phyloP scores from a whole-genome alignment of 768 basidiomycete genomes.

The Pholiota microspora region DNA sequence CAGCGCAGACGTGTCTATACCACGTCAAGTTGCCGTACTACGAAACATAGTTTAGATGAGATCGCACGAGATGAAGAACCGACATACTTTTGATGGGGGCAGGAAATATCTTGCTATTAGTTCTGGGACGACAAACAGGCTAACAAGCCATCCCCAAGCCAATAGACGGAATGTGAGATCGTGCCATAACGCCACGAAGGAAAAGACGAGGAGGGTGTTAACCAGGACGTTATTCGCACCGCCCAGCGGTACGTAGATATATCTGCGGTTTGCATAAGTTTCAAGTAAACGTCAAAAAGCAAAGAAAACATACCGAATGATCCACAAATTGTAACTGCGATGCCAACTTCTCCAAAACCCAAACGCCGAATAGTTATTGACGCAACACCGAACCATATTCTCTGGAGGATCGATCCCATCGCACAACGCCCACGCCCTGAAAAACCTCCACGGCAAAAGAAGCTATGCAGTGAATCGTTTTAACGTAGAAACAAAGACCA shows the following conservation, averaged over 20 bases:
- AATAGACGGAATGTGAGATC: constrained; percentile 85
- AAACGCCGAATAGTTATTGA: constrained; percentile 89
- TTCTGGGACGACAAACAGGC: constrained; percentile 88
- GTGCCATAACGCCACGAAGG: constrained; percentile 98
- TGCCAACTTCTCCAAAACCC: constrained; percentile 99
- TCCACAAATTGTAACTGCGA: constrained; percentile 94
- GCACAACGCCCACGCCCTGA: constrained; percentile 87
- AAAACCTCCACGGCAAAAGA: constrained; percentile 94
- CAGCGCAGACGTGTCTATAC: constrained; percentile 85
- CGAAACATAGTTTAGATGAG: not conserved
- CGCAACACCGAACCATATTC: constrained; percentile 99
- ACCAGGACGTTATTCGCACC: constrained; percentile 54
- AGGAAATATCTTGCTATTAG: constrained; percentile 59
- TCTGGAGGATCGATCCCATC: constrained; percentile 94
- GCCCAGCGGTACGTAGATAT: constrained; percentile 92
- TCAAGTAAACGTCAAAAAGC: not conserved
- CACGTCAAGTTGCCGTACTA: constrained; percentile 70
- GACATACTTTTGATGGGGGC: constrained; percentile 60
- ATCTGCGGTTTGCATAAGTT: constrained; percentile 61
- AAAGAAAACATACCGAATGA: constrained; percentile 66
- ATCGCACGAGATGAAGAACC: not conserved
- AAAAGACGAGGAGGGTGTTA: constrained; percentile 81
- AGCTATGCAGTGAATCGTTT: constrained; percentile 51
- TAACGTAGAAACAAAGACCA: not conserved
- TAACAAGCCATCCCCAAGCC: constrained; percentile 96